Percentiles rank a stretch among this genome's conserved stretches.
Evolutionary conservation across 1,284 basidiomycete genomes (phyloP).

Genomic region (Irpex sp.): DNA sequence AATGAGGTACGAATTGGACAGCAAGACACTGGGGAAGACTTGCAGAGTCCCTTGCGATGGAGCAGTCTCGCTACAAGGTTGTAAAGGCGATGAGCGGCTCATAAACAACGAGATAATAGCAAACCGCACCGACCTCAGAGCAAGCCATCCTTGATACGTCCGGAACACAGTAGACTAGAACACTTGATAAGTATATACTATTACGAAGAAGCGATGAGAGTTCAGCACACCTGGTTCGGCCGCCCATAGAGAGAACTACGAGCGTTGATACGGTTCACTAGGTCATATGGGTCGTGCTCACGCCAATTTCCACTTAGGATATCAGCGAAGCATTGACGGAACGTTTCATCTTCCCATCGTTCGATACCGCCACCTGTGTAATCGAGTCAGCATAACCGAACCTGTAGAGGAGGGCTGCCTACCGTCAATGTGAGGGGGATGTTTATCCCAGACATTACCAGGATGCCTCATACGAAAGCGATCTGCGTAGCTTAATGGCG

Average conservation of each 20-base stretch:
- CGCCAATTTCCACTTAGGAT: constrained; percentile 72
- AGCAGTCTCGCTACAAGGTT: constrained; percentile 51
- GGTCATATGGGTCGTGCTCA: constrained; percentile 67
- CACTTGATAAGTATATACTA: background rate
- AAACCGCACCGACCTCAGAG: constrained; percentile 47
- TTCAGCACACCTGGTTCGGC: constrained; percentile 43
- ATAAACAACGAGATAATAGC: background rate
- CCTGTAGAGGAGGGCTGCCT: constrained; percentile 11
- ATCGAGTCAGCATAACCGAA: background rate
- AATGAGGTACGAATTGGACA: constrained; percentile 79
- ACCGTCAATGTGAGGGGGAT: constrained; percentile 81
- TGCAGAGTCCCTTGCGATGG: constrained; percentile 76
- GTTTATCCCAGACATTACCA: constrained; percentile 60
- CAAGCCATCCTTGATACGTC: constrained; percentile 79
- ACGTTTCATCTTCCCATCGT: constrained; percentile 77
- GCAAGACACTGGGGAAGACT: constrained; percentile 72
- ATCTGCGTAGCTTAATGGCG: constrained; percentile 78
- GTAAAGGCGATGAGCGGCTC: too few relatives aligned
- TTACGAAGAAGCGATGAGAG: background rate
- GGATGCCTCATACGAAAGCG: constrained; percentile 81
- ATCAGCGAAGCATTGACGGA: constrained; percentile 62
- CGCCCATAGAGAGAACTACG: constrained; percentile 58
- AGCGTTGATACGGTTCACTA: constrained; percentile 59
- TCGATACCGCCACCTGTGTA: constrained; percentile 70
- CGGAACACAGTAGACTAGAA: constrained; percentile 64